Evolutionary conservation across 768 basidiomycete species (phyloP), one percentile per base, ranked within the genome.

Genomic region (Mycena amicta): DNA sequence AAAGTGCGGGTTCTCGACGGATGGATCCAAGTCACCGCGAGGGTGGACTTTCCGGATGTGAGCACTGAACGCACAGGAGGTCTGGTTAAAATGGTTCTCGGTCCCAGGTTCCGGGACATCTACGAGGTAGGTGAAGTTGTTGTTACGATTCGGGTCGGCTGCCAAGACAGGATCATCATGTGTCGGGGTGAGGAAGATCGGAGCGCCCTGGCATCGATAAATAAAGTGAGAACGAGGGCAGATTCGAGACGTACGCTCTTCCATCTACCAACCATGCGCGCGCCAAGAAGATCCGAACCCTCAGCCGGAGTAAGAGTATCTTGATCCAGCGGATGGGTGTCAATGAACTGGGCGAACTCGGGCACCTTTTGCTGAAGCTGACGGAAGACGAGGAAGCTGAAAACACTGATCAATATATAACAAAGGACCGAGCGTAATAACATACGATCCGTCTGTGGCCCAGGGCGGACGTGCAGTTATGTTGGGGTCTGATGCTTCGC

Each of bases 181-280:
- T 18, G 60, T 58, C 5, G 74, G 72, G 18, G 61, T 37, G 6
- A 67, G 56, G 40, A 70, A 72, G 43, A 76, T 55, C 5, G 75
- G 76, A 1, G 74, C 74, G 15, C 74, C 73, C 71, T 72, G 31
- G 4, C 5, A 27, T 25, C n/a, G n/a, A n/a, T n/a, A n/a, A n/a
- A n/a, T n/a, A n/a, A n/a, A n/a, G n/a, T n/a, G n/a, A n/a, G n/a
- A n/a, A n/a, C n/a, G n/a, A n/a, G n/a, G n/a, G n/a, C n/a, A n/a
- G n/a, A n/a, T n/a, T n/a, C 15, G 40, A 3, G 11, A 61, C 66
- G 33, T 61, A 70, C 71, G 52, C 68, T 70, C 55, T 71, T 72
- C 72, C 71, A 75, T 2, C 74, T 64, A 1, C 74, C 74, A 18
- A 74, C 60, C 64, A 75, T 68, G 37, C 74, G 66, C 18, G 73